phyloP scores from a whole-genome alignment of 78 protist species.

The Dictyostelium firmibasis region DNA sequence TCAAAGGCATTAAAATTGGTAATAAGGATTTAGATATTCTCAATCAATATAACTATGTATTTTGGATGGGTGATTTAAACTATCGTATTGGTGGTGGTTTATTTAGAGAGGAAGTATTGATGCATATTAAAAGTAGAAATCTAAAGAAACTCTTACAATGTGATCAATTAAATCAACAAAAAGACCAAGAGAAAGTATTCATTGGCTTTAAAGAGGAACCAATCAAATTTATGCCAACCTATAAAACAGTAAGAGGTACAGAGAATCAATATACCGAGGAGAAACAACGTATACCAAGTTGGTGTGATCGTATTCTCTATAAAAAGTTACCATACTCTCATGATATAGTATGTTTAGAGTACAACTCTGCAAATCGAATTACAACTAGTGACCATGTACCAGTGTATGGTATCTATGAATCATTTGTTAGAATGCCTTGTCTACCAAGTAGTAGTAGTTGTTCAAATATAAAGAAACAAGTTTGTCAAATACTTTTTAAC shows the following conservation, averaged over 20 bases:
- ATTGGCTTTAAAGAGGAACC: conserved; percentile 76
- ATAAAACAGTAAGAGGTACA: conserved; percentile 37
- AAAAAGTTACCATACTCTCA: conserved; percentile 49
- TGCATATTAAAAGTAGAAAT: not conserved
- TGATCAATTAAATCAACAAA: conserved; percentile 85
- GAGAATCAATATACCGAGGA: conserved; percentile 11
- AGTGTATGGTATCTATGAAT: conserved; percentile 16
- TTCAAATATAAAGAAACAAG: not conserved
- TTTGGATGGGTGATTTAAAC: conserved; percentile 95
- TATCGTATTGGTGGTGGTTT: conserved; percentile 88
- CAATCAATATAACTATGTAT: conserved; percentile 84
- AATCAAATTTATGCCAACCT: conserved; percentile 86
- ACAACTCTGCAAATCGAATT: not conserved
- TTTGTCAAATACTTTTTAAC: not conserved
- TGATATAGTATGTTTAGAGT: not conserved
- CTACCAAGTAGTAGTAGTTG: not conserved
- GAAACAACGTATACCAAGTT: conserved; percentile 79
- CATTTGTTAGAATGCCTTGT: conserved; percentile 26
- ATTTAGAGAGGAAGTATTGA: conserved; percentile 58
- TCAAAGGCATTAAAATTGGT: conserved; percentile 50
- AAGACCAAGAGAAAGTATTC: conserved; percentile 39
- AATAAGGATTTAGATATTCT: conserved; percentile 24
- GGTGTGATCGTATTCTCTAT: conserved; percentile 82
- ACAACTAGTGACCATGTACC: conserved; percentile 56
- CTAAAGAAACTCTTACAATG: not conserved